These are phyloP conservation scores for Hylodesmum podocarpum DNA, from an alignment of 306 rosid genomes.

Conservation along the genomic window DNA sequence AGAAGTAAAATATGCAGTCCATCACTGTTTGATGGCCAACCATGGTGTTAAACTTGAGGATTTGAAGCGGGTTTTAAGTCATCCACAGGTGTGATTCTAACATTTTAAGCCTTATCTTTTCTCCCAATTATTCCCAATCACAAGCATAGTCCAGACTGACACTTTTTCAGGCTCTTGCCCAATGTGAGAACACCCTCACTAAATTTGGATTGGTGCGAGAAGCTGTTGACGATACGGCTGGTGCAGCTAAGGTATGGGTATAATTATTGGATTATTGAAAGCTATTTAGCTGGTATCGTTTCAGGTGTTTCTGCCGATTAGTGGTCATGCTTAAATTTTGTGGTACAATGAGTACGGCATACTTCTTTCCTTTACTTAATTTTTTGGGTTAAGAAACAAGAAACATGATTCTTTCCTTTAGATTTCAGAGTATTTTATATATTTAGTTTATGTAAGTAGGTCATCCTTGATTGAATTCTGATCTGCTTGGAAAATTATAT, in stretches of 20 bases:
- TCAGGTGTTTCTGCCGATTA: conserved; percentile 14
- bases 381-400: conserved; percentile 1
- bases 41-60: conserved; percentile 73
- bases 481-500: neutral
- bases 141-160: conserved; percentile 24
- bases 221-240: conserved; percentile 94
- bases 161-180: conserved; percentile 89
- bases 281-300: conserved; percentile 18
- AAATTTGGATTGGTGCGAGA: conserved; percentile 80
- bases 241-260: conserved; percentile 83
- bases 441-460: conserved; percentile 4
- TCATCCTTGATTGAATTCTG: conserved; percentile 6
- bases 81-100: conserved; percentile 68
- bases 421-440: conserved; percentile 16
- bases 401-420: conserved; percentile 4
- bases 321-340: neutral
- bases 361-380: neutral
- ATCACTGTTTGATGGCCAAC: conserved; percentile 88
- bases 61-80: conserved; percentile 86
- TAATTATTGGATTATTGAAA: conserved; percentile 30
- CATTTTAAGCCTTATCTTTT: conserved; percentile 13
- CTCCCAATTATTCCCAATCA: no score
- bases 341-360: neutral
- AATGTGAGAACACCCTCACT: conserved; percentile 91
- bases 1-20: conserved; percentile 89